A percentile compares a stretch with the other conserved stretches of the same genome.
Conservation (phyloP, 306 rosid genomes). For the Casuarina equisetifolia region DNA sequence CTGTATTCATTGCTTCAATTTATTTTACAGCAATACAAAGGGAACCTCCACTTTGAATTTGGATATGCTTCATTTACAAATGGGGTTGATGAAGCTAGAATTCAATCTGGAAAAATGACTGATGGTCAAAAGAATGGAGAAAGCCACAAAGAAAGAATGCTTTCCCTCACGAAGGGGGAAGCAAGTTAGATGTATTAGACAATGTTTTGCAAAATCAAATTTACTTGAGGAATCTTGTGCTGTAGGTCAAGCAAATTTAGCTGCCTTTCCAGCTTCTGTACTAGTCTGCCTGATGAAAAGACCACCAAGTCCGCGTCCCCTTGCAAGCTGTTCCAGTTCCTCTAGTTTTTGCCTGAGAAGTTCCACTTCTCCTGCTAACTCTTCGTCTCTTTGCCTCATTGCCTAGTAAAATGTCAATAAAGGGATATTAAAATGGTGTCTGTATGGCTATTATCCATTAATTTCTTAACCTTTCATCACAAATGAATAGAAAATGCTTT, state of each 20-base stretch:
- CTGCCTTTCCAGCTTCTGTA: constrained; percentile 43
- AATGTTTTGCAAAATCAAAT: constrained; percentile 20
- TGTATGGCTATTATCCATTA: background rate
- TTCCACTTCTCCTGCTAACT: constrained; percentile 60
- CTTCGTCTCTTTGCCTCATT: constrained; percentile 62
- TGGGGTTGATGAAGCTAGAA: too few species aligned
- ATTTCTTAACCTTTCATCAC: background rate
- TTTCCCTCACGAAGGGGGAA: too few species aligned
- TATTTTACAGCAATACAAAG: background rate
- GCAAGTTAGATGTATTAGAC: too few species aligned
- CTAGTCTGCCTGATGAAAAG: constrained; percentile 33
- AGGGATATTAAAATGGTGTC: background rate
- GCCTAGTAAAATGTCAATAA: constrained; percentile 47
- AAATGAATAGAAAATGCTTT: background rate
- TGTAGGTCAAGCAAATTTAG: constrained; percentile 55
- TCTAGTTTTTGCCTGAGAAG: constrained; percentile 20
- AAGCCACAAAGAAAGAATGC: too few species aligned
- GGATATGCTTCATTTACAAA: too few species aligned
- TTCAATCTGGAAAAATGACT: too few species aligned
- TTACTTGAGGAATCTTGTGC: constrained; percentile 25
- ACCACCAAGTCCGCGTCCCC: too few species aligned
- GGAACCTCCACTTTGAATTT: constrained; percentile 5
- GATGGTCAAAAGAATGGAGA: too few species aligned
- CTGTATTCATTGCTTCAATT: too few species aligned
- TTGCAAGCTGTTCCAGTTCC: too few species aligned